Evolutionary conservation across 1,284 basidiomycete genomes (phyloP).

Genomic region (Hortiboletus rubellus): DNA sequence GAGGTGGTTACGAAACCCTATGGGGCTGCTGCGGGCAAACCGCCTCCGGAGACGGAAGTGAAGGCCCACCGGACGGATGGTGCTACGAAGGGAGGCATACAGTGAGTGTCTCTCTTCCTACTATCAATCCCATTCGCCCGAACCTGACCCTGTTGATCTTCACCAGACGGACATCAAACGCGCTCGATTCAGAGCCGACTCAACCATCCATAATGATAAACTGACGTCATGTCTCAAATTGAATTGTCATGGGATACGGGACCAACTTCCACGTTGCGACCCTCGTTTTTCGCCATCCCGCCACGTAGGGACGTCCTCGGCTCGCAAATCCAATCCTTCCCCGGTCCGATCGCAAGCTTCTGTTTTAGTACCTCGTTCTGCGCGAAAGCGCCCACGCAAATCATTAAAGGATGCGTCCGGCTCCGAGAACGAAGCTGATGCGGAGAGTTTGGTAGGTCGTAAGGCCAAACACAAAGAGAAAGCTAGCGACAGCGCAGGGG

Average conservation of each 20-base stretch:
- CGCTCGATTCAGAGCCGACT: conserved; percentile 74
- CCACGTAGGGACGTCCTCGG: conserved; percentile 8
- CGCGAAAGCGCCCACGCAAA: conserved; percentile 28
- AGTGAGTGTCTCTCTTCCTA: conserved; percentile 41
- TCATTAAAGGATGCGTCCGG: conserved; percentile 23
- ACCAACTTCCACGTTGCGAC: conserved; percentile 31
- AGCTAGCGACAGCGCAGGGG: background rate
- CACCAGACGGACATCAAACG: conserved; percentile 66
- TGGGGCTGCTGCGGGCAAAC: conserved; percentile 72
- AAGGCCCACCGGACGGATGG: conserved; percentile 80
- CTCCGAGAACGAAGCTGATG: conserved; percentile 28
- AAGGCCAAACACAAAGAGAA: conserved; percentile 17
- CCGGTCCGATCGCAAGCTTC: conserved; percentile 28
- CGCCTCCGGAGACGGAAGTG: conserved; percentile 71
- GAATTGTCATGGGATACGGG: conserved; percentile 51
- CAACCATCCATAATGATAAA: conserved; percentile 65
- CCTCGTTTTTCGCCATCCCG: conserved; percentile 6
- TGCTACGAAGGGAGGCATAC: conserved; percentile 81
- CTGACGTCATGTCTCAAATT: conserved; percentile 56
- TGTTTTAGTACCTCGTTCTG: conserved; percentile 1
- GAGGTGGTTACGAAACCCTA: conserved; percentile 49
- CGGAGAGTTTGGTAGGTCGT: conserved; percentile 3
- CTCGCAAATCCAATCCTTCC: conserved; percentile 28
- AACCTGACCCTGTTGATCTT: background rate
- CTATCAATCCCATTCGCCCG: background rate